phyloP scores from a whole-genome alignment of 169 alveolate genomes.

The Plasmodium coatneyi region DNA sequence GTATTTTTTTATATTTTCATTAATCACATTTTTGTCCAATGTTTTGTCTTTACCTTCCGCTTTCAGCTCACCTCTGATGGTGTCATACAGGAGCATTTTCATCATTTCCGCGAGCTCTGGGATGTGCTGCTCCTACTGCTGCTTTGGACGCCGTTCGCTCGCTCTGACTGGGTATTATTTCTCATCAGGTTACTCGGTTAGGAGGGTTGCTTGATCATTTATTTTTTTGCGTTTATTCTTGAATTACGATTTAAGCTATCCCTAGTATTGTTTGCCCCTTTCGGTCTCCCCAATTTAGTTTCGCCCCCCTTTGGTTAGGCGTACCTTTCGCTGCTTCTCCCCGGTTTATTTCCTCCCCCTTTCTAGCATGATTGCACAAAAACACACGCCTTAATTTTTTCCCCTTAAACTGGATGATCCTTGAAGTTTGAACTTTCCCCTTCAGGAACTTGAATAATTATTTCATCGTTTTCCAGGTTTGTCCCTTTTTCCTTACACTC shows the following conservation, averaged over 20 bases:
- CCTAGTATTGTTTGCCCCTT: not conserved
- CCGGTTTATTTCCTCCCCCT: not conserved
- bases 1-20: conserved; percentile 42
- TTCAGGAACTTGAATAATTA: not conserved
- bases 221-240: not conserved
- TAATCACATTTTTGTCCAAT: conserved; percentile 13
- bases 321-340: not conserved
- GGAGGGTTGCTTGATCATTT: not conserved
- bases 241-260: not conserved
- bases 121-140: not conserved
- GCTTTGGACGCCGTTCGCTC: not conserved
- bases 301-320: not conserved
- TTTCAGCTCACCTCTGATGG: conserved; percentile 35
- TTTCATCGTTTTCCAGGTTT: not conserved
- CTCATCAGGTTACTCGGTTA: not conserved
- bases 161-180: not conserved
- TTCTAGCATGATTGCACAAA: conserved; percentile 16
- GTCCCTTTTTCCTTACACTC: not conserved
- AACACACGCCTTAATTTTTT: not conserved
- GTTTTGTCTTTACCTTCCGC: conserved; percentile 9
- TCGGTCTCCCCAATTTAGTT: not conserved
- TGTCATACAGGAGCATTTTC: conserved; percentile 30
- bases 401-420: not conserved
- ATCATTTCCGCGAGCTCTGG: not conserved
- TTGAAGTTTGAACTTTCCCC: not conserved